These are phyloP conservation scores for Cicer pinnatifidum DNA, from an alignment of 306 rosid species.

Conservation along the genomic window DNA sequence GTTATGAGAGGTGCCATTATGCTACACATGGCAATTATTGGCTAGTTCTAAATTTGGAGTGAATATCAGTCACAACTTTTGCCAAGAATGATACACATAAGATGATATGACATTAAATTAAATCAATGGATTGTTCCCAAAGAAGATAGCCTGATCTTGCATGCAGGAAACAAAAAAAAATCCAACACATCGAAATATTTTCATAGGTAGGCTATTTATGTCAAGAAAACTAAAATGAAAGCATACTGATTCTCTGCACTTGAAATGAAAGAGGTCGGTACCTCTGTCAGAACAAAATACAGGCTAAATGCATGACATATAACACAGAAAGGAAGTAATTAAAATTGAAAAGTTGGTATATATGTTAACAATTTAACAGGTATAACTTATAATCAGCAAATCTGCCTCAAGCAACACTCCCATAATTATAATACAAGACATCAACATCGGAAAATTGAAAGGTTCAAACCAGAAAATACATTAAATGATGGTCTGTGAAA, in stretches of 20 bases:
- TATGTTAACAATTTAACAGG: neutral
- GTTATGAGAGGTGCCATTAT: neutral
- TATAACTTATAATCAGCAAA: conserved; percentile 15
- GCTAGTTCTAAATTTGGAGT: conserved; percentile 4
- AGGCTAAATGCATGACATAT: neutral
- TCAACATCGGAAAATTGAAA: conserved; percentile 22
- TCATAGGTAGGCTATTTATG: neutral
- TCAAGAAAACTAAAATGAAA: conserved; percentile 10
- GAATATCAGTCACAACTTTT: conserved; percentile 1
- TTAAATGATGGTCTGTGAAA: conserved; percentile 35
- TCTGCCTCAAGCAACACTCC: conserved; percentile 11
- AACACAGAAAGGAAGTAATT: neutral
- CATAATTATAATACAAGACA: conserved; percentile 19
- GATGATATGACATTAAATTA: neutral
- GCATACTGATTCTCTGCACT: conserved; percentile 1
- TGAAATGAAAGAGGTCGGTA: neutral
- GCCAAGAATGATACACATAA: conserved; percentile 4
- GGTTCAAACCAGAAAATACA: conserved; percentile 25
- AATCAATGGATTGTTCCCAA: neutral
- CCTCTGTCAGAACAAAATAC: neutral
- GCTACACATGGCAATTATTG: conserved; percentile 2
- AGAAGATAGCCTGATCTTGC: neutral
- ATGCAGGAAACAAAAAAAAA: neutral
- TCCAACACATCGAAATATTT: neutral
- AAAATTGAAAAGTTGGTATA: conserved; percentile 7